Conservation (phyloP, 75 land plant genomes). For the Azolla pinnata region DNA sequence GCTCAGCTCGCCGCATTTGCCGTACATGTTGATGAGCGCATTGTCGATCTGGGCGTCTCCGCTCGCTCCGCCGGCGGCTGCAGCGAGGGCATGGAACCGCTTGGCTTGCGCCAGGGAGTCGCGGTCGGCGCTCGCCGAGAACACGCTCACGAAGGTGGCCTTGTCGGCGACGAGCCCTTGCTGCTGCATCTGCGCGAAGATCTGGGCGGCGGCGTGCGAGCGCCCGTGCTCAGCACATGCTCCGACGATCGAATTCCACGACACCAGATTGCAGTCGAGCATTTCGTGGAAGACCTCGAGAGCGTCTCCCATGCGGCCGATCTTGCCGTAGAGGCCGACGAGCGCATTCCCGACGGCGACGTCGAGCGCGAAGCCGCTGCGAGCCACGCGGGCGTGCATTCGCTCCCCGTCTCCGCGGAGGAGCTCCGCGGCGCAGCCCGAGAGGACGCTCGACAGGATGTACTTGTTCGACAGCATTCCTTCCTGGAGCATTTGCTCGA, state of each 20-base stretch:
- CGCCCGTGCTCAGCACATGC: conserved; percentile 11
- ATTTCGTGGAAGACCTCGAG: conserved; percentile 21
- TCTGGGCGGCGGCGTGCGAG: conserved; percentile 7
- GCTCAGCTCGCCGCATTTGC: neutral
- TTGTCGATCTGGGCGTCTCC: conserved; percentile 1
- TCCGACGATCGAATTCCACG: conserved; percentile 16
- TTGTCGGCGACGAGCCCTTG: conserved; percentile 16
- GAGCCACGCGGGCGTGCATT: conserved; percentile 21
- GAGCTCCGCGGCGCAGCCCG: conserved; percentile 26
- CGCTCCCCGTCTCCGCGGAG: conserved; percentile 27
- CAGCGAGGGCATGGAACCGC: conserved; percentile 14
- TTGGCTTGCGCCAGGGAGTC: conserved; percentile 17
- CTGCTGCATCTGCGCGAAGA: conserved; percentile 14
- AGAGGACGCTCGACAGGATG: conserved; percentile 35
- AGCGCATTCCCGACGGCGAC: conserved; percentile 17
- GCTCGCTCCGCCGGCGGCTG: neutral
- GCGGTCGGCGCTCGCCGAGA: conserved; percentile 24
- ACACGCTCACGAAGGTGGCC: conserved; percentile 21
- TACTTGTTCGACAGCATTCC: conserved; percentile 38
- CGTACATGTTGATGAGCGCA: conserved; percentile 10
- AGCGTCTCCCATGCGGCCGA: conserved; percentile 36
- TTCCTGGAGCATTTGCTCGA: conserved; percentile 28
- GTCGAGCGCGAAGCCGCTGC: conserved; percentile 27
- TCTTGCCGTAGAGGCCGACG: conserved; percentile 16
- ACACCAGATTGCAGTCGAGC: conserved; percentile 21